Conservation (phyloP, 345 rosid species). For the Anacardium occidentale region DNA sequence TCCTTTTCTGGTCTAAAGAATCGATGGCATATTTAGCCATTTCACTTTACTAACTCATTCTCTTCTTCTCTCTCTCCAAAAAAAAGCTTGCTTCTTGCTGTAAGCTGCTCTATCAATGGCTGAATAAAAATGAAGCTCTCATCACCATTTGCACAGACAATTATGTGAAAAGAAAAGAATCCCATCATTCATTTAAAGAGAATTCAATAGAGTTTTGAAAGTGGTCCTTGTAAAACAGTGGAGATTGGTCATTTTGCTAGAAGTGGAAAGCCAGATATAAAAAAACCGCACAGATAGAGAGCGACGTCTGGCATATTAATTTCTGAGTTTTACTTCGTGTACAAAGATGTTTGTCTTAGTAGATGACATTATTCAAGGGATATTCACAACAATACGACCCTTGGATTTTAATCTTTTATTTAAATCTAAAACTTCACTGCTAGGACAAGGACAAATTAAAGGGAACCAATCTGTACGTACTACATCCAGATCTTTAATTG, state of each 20-base stretch:
- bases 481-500: too few relatives aligned
- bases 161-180: conserved; percentile 9
- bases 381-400: conserved; percentile 1
- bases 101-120: not conserved
- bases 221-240: conserved; percentile 11
- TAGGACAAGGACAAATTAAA: too few relatives aligned
- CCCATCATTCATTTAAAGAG: conserved; percentile 3
- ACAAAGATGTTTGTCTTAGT: too few relatives aligned
- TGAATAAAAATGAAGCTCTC: not conserved
- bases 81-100: not conserved
- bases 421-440: too few relatives aligned
- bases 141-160: not conserved
- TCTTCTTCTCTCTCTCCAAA: not conserved
- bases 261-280: not conserved
- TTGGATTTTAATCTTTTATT: not conserved
- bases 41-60: conserved; percentile 10
- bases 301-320: too few relatives aligned
- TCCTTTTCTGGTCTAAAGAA: conserved; percentile 4
- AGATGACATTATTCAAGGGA: not conserved
- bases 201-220: not conserved
- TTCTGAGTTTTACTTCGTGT: not conserved
- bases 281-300: not conserved
- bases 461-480: too few relatives aligned
- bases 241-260: conserved; percentile 12
- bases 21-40: not conserved